Base-by-base conservation (phyloP, 75 land plant genomes). In the Picea glauca region DNA sequence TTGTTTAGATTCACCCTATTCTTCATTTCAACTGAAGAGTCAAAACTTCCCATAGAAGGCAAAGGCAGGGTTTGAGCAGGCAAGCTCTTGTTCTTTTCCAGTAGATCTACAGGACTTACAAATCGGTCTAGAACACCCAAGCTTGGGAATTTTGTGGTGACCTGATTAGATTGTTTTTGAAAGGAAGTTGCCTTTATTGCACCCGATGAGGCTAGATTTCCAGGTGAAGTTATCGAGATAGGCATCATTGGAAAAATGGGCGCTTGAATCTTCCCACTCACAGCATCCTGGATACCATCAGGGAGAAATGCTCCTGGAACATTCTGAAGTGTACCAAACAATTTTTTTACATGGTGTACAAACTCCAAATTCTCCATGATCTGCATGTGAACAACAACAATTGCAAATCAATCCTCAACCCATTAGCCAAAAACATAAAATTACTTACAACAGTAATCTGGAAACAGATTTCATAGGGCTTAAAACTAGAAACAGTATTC, bases 351-450 rank as follows among this genome's bases (percentile, higher is more conserved):
- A 75, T 83, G 86, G 54, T 86, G 82, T 33, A 92, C 85, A 78
- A 93, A 90, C 13, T 76, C 79, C 18, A 83, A 59, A 75, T 87
- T 65, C 78, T 93, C 94, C 83, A 80, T 72, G 31, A 92, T 81
- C 96, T 93, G 88, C 83, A 81, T 21, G 78, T 70, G 40, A 7
- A 11, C 74, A 70, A 31, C 43, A 40, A 50, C 11, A 18, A 18
- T 20, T 43, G 21, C 13, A 8, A 40, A 70, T 68, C 17, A 68
- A 18, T 20, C 23, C 11, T 43, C 12, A 9, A 9, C 56, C 56
- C 12, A 50, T 50, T 2, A 20, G 54, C 54, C 43, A 3, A 70
- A 32, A 20, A 35, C 32, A 70, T 20, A 20, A 40, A 70, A 50
- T 11, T 3, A 70, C 13, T 43, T 70, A 5, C 9, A 20, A 20